These are phyloP conservation scores for Yamadazyma insecticola DNA, from an alignment of 805 yeast species.

Conservation along the genomic window DNA sequence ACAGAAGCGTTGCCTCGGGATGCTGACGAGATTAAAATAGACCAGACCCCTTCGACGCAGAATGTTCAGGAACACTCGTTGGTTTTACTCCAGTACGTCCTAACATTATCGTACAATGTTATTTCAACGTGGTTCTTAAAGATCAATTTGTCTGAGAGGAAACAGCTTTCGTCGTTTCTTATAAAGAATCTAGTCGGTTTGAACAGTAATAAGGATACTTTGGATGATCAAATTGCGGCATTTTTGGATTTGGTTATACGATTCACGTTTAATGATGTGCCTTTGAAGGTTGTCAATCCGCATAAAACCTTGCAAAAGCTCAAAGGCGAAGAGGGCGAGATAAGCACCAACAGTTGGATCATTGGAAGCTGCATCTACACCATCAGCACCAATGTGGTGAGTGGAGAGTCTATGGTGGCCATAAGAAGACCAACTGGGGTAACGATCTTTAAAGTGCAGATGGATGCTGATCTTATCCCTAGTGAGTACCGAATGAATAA, in stretches of 20 bases:
- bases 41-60: slow-evolving; percentile 50
- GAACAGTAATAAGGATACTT: slow-evolving; percentile 15
- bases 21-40: slow-evolving; percentile 49
- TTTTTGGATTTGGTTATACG: slow-evolving; percentile 64
- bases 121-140: slow-evolving; percentile 70
- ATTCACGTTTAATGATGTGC: slow-evolving; percentile 61
- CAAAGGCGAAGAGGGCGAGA: slow-evolving; percentile 10
- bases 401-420: slow-evolving; percentile 49
- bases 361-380: slow-evolving; percentile 54
- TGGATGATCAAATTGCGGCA: slow-evolving; percentile 56
- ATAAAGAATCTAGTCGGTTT: slow-evolving; percentile 41
- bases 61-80: slow-evolving; percentile 40
- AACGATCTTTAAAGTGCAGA: slow-evolving; percentile 39
- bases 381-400: slow-evolving; percentile 46
- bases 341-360: slow-evolving; percentile 47
- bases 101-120: slow-evolving; percentile 61
- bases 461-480: slow-evolving; percentile 26
- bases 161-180: slow-evolving; percentile 57
- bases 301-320: slow-evolving; percentile 5
- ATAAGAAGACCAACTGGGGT: slow-evolving; percentile 69
- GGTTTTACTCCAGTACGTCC: slow-evolving; percentile 54
- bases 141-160: slow-evolving; percentile 54
- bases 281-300: slow-evolving; percentile 40
- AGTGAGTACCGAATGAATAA: slow-evolving; percentile 1
- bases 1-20: slow-evolving; percentile 20